Percentiles rank a stretch among this genome's conserved stretches.
Conservation (phyloP, 1,139 yeast species). For the Blastobotrys capitulatus region DNA sequence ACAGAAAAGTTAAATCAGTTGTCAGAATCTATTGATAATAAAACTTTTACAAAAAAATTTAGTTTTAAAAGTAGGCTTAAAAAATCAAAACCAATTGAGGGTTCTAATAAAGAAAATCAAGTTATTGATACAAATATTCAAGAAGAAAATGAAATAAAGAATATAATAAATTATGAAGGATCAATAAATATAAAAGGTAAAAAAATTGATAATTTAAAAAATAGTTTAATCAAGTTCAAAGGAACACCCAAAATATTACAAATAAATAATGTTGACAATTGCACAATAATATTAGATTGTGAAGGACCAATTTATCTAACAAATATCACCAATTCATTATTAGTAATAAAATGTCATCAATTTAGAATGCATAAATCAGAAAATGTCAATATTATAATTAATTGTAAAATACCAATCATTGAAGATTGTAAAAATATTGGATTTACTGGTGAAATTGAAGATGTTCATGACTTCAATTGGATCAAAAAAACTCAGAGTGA, state of each 20-base stretch:
- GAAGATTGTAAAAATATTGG: conserved; percentile 24
- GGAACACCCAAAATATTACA: conserved; percentile 15
- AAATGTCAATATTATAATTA: conserved; percentile 19
- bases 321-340: conserved; percentile 16
- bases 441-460: conserved; percentile 22
- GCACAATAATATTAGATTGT: conserved; percentile 21
- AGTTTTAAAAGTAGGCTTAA: conserved; percentile 12
- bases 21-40: conserved; percentile 11
- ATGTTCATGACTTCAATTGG: conserved; percentile 32
- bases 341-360: conserved; percentile 28
- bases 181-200: background rate
- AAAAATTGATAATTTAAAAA: conserved; percentile 5
- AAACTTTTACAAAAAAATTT: conserved; percentile 15
- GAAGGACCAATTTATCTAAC: conserved; percentile 27
- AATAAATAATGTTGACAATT: conserved; percentile 18
- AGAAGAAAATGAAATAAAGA: background rate
- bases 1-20: conserved; percentile 17
- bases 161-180: background rate
- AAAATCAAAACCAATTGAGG: background rate
- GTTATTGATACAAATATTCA: background rate
- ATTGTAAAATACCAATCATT: conserved; percentile 31
- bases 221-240: conserved; percentile 7
- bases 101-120: background rate
- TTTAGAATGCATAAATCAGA: conserved; percentile 29
- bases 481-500: conserved; percentile 19